Evolutionary conservation across 305 asterid species (phyloP), one percentile per base, ranked within the genome.

Genomic region (Rubia balearica): DNA sequence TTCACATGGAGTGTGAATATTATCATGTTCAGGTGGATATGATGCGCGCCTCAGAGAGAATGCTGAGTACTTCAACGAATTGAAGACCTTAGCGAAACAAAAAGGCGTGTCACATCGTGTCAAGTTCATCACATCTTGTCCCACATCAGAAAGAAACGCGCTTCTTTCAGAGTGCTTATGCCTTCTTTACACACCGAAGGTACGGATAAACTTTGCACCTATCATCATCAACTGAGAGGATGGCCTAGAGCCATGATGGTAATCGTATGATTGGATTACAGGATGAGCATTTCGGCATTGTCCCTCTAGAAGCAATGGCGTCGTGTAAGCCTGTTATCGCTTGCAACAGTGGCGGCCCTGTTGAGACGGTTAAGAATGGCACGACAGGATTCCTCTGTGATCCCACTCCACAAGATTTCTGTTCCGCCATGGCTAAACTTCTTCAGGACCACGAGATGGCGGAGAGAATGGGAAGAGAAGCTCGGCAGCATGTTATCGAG

Each of bases 221-320:
- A 9, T 48, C 5, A 33, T 33, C 36, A 33, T 33, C 38, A 53
- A 56, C 74, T 38, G 27, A 59, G 40, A 68, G 12, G 64, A 33
- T 33, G 33, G 33, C 33, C 24, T 30, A 30, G 33, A 30, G 33
- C 33, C 33, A 30, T 30, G 33, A 30, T 30, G 33, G 33, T 30
- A 30, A 30, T 30, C 3, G 33, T 30, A 33, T 33, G 5, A 33
- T 33, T 33, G 36, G 36, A 3, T 33, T 75, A 66, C 75, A 91
- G 97, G 96, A 91, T 43, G 99, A 94, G 72, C 99, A 94, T 83
- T 94, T 94, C 22, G 99, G 99, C 59, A 94, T 94, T 36, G 99
- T 94, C 69, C 99, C 99, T 67, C 19, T 94, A 76, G 99, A 94
- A 78, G 98, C 99, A 48, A 94, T 94, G 99, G 98, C 97, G 43